These are phyloP conservation scores for Rhipidocladum racemiflorum DNA, from an alignment of 176 grass and related monocot genomes.

Conservation along the genomic window DNA sequence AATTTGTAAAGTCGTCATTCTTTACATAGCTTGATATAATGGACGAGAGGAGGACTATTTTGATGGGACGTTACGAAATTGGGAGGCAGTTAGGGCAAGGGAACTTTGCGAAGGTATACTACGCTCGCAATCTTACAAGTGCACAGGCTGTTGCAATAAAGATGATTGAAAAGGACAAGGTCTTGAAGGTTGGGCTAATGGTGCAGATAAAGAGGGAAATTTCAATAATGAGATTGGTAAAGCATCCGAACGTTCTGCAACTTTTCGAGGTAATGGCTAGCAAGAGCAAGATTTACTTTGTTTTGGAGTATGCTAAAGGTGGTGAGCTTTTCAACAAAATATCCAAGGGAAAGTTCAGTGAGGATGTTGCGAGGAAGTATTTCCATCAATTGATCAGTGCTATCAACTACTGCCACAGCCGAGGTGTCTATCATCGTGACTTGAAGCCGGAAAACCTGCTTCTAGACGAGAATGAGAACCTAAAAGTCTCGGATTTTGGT, in stretches of 20 bases:
- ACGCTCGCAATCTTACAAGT: slow-evolving; percentile 32
- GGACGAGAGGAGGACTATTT: slow-evolving; percentile 37
- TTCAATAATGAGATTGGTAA: slow-evolving; percentile 44
- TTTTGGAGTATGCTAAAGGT: slow-evolving; percentile 62
- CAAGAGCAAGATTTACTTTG: slow-evolving; percentile 65
- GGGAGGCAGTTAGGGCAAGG: slow-evolving; percentile 56
- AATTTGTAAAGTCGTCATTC: not conserved
- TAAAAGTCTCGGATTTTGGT: slow-evolving; percentile 54
- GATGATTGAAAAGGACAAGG: slow-evolving; percentile 53
- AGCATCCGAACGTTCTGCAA: slow-evolving; percentile 51
- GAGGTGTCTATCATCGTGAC: slow-evolving; percentile 45
- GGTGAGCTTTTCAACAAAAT: slow-evolving; percentile 60
- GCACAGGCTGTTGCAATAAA: slow-evolving; percentile 57
- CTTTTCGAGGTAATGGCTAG: slow-evolving; percentile 62
- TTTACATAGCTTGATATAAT: slow-evolving; percentile 26
- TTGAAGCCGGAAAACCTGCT: slow-evolving; percentile 49
- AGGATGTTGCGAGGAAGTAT: slow-evolving; percentile 46
- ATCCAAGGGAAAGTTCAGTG: slow-evolving; percentile 37
- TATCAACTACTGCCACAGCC: slow-evolving; percentile 59
- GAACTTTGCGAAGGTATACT: slow-evolving; percentile 55
- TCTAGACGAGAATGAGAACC: slow-evolving; percentile 39
- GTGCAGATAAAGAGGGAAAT: slow-evolving; percentile 52
- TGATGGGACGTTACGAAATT: slow-evolving; percentile 53
- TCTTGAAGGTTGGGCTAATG: slow-evolving; percentile 25
- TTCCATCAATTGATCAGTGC: slow-evolving; percentile 52